phyloP scores from a whole-genome alignment of 768 basidiomycete species.

The Mycena venus region DNA sequence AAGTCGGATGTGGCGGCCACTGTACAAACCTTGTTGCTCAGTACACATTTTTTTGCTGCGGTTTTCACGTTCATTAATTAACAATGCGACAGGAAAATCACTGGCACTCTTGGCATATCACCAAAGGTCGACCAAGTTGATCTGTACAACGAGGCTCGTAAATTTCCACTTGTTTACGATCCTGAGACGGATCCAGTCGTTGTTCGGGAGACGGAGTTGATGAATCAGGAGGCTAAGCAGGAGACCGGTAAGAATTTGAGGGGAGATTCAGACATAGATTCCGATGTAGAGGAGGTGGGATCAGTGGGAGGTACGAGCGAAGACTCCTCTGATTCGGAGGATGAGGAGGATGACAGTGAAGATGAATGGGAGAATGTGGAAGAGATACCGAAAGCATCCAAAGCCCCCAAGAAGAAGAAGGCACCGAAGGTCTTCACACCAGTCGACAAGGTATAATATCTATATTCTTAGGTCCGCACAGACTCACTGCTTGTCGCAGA shows the following conservation, averaged over 20 bases:
- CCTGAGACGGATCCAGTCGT: not conserved
- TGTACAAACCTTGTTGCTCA: constrained; percentile 24
- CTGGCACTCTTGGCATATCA: not conserved
- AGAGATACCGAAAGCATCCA: not conserved
- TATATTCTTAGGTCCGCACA: too few relatives aligned
- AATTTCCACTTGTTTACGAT: constrained; percentile 4
- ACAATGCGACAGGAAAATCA: constrained; percentile 3
- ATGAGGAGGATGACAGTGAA: not conserved
- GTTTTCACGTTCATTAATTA: not conserved
- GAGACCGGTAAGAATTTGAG: not conserved
- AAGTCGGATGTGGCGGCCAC: constrained; percentile 28
- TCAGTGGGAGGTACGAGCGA: not conserved
- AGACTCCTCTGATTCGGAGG: constrained; percentile 1
- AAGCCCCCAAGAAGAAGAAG: not conserved
- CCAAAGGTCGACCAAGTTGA: constrained; percentile 8
- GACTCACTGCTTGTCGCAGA: not conserved
- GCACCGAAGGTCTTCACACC: not conserved
- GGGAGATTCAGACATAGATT: not conserved
- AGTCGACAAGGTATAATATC: not conserved
- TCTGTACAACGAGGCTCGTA: constrained; percentile 12
- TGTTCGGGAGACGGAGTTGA: not conserved
- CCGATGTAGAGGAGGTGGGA: not conserved
- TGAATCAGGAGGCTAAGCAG: not conserved
- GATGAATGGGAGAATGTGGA: not conserved
- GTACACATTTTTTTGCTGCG: not conserved